These are phyloP conservation scores for Microdochium trichocladiopsis DNA, from an alignment of 2,329 filamentous ascomycete genomes.

Conservation along the genomic window DNA sequence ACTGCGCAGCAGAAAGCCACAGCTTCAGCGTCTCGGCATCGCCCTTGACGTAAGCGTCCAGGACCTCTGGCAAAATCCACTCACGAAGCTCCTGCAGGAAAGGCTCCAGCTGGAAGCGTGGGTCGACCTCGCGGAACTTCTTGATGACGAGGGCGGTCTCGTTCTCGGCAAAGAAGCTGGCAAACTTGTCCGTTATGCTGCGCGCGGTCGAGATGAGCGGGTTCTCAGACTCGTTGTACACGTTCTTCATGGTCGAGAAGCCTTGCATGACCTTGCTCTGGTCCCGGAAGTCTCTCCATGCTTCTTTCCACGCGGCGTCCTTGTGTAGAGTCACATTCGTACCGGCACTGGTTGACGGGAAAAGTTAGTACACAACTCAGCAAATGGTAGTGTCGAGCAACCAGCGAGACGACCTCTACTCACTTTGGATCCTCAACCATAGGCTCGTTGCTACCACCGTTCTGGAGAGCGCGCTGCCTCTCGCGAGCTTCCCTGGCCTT, in stretches of 20 bases:
- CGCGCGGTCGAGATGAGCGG: conserved; percentile 88
- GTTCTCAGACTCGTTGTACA: conserved; percentile 96
- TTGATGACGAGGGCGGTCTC: conserved; percentile 97
- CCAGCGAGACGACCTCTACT: conserved; percentile 27
- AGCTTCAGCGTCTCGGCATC: conserved; percentile 85
- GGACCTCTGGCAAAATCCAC: conserved; percentile 93
- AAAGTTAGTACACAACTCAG: background rate
- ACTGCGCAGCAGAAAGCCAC: conserved; percentile 95
- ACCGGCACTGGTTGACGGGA: conserved; percentile 58
- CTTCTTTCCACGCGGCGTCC: conserved; percentile 94
- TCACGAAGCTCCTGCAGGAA: conserved; percentile 94
- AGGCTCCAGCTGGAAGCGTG: conserved; percentile 86
- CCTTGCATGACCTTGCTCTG: conserved; percentile 82
- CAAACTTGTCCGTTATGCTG: conserved; percentile 87
- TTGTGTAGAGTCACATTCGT: conserved; percentile 95
- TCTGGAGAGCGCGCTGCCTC: conserved; percentile 45
- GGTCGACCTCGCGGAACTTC: conserved; percentile 94
- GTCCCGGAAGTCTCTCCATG: conserved; percentile 95
- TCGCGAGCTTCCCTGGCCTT: conserved; percentile 70
- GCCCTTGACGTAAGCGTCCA: conserved; percentile 97
- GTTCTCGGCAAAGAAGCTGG: conserved; percentile 96
- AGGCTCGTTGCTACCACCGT: conserved; percentile 48
- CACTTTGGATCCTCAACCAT: conserved; percentile 84
- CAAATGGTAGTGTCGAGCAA: background rate
- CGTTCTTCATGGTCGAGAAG: conserved; percentile 76